Evolutionary conservation across 169 alveolate species (phyloP).

Genomic region (Haemoproteus tartakovskyi): DNA sequence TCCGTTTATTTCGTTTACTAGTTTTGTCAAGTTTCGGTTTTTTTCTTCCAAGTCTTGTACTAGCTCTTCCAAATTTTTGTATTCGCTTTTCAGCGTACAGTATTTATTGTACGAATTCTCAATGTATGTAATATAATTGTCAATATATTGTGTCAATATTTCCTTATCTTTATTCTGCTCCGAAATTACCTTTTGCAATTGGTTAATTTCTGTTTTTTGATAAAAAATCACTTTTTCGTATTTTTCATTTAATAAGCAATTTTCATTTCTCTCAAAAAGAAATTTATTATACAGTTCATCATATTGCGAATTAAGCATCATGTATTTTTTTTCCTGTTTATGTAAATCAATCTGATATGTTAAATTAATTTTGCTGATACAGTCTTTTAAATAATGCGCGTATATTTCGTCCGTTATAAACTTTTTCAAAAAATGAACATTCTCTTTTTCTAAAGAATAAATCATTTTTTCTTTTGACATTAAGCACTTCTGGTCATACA

Average conservation of each 20-base stretch:
- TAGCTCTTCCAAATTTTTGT: constrained; percentile 53
- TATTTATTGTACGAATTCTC: constrained; percentile 56
- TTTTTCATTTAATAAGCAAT: constrained; percentile 46
- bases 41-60: constrained; percentile 42
- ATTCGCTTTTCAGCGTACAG: constrained; percentile 34
- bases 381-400: constrained; percentile 48
- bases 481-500: constrained; percentile 50
- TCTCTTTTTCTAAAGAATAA: constrained; percentile 61
- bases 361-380: constrained; percentile 60
- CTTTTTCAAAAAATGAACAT: constrained; percentile 60
- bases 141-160: constrained; percentile 56
- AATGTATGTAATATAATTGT: constrained; percentile 55
- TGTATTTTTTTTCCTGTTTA: constrained; percentile 60
- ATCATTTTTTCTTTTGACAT: constrained; percentile 16
- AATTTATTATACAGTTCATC: constrained; percentile 51
- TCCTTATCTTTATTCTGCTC: constrained; percentile 59
- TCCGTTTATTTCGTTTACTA: constrained; percentile 27
- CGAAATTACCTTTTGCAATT: constrained; percentile 45
- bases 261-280: constrained; percentile 38
- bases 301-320: constrained; percentile 51
- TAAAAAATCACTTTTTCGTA: constrained; percentile 53
- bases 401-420: constrained; percentile 61
- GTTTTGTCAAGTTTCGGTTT: constrained; percentile 15
- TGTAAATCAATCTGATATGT: constrained; percentile 63
- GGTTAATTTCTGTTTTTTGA: constrained; percentile 49